phyloP scores from a whole-genome alignment of 345 rosid genomes.

The Dimocarpus longan region DNA sequence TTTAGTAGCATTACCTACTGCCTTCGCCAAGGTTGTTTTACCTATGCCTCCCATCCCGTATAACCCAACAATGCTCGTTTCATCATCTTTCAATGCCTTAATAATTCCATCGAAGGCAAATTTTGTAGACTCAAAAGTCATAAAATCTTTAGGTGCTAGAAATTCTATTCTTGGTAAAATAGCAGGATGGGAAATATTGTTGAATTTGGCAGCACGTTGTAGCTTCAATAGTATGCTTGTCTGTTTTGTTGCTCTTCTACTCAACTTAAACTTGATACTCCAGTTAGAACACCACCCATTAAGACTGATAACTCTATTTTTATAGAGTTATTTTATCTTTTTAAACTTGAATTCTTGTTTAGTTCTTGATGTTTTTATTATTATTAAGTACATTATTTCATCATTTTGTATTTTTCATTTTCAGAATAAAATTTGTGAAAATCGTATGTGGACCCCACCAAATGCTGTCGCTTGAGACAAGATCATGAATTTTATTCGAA shows the following conservation, averaged over 20 bases:
- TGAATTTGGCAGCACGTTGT: background rate
- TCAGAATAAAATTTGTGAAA: too few relatives aligned
- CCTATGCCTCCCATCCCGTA: constrained; percentile 22
- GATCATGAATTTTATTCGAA: too few relatives aligned
- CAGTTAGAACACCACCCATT: background rate
- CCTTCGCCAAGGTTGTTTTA: constrained; percentile 28
- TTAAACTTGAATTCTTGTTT: too few relatives aligned
- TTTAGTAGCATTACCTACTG: background rate
- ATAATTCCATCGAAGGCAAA: background rate
- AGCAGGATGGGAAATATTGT: background rate
- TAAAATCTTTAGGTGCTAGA: background rate
- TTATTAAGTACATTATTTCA: too few relatives aligned
- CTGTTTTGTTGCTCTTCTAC: background rate
- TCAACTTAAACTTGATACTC: background rate
- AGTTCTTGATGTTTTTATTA: too few relatives aligned
- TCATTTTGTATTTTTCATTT: too few relatives aligned
- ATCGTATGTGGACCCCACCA: too few relatives aligned
- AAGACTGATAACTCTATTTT: too few relatives aligned
- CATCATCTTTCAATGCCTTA: background rate
- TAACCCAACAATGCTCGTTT: constrained; percentile 16
- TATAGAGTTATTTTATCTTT: too few relatives aligned
- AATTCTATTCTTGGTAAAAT: background rate
- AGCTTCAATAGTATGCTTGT: background rate
- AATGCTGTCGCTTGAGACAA: too few relatives aligned
- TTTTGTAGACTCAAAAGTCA: background rate